These are phyloP conservation scores for Cystofilobasidium ferigula DNA, from an alignment of 768 basidiomycete genomes.

Conservation along the genomic window DNA sequence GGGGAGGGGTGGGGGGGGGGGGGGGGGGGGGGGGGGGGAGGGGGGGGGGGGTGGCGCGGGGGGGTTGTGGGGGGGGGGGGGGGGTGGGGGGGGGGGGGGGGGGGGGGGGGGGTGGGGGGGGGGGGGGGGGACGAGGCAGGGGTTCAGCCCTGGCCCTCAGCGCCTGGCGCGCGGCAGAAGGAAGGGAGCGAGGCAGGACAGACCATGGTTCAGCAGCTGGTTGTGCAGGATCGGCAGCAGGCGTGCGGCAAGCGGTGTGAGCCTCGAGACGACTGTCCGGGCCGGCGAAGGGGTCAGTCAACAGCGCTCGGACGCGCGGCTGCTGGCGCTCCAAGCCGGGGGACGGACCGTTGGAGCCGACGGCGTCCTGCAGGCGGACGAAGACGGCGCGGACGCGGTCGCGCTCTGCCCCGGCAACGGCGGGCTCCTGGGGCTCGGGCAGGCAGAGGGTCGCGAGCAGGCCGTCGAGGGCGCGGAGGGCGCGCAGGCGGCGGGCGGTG, in stretches of 20 bases:
- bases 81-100: no score
- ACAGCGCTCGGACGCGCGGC: constrained; percentile 36
- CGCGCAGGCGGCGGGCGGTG: constrained; percentile 45
- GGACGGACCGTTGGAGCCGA: constrained; percentile 69
- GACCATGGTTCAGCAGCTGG: constrained; percentile 15
- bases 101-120: no score
- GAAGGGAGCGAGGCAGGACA: neutral
- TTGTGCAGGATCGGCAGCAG: constrained; percentile 11
- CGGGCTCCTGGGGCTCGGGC: neutral
- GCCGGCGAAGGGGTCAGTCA: constrained; percentile 31
- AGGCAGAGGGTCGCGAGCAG: constrained; percentile 44
- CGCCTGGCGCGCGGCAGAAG: neutral
- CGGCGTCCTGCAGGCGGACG: constrained; percentile 59
- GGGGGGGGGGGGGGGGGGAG: no score
- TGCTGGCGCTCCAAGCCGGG: constrained; percentile 32
- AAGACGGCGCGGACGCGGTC: constrained; percentile 48
- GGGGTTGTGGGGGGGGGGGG: no score
- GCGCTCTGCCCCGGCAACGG: constrained; percentile 36
- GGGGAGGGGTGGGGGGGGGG: no score
- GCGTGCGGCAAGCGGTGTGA: constrained; percentile 1
- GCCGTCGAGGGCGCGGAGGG: constrained; percentile 46
- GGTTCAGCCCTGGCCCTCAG: neutral
- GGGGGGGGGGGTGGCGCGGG: no score
- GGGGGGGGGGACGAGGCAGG: no score
- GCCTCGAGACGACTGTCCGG: constrained; percentile 1